Conservation (phyloP, 179 eudicot genomes). For the Vitellaria paradoxa region DNA sequence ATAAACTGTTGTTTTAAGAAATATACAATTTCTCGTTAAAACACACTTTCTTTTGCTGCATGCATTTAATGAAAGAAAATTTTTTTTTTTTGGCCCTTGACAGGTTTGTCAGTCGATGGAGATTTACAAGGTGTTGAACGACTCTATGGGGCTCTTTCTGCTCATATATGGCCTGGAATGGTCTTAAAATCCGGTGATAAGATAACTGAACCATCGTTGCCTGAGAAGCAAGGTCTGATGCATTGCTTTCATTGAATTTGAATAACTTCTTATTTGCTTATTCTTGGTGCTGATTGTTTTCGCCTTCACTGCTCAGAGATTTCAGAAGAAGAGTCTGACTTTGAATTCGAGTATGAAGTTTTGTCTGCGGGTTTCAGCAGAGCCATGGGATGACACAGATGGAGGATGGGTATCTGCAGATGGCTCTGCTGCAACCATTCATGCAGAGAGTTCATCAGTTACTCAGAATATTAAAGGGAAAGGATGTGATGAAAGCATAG, state of each 20-base stretch:
- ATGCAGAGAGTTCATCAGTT: conserved; percentile 8
- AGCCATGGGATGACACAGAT: conserved; percentile 67
- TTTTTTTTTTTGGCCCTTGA: conserved; percentile 12
- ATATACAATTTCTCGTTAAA: neutral
- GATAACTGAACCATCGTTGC: conserved; percentile 61
- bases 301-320: conserved; percentile 38
- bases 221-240: conserved; percentile 69
- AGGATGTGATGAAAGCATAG: conserved; percentile 22
- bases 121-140: conserved; percentile 91
- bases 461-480: conserved; percentile 16
- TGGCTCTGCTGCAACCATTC: conserved; percentile 24
- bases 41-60: neutral
- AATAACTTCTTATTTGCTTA: neutral
- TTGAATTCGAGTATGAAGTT: conserved; percentile 75
- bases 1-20: neutral
- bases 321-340: conserved; percentile 83
- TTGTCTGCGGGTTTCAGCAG: conserved; percentile 81
- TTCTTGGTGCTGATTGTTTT: neutral
- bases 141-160: conserved; percentile 76
- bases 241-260: neutral
- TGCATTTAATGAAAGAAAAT: neutral
- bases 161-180: conserved; percentile 99
- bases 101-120: conserved; percentile 91
- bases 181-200: conserved; percentile 75
- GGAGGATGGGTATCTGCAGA: conserved; percentile 75